Evolutionary conservation across 2,329 filamentous ascomycete genomes (phyloP).

Genomic region (Nothopassalora personata): DNA sequence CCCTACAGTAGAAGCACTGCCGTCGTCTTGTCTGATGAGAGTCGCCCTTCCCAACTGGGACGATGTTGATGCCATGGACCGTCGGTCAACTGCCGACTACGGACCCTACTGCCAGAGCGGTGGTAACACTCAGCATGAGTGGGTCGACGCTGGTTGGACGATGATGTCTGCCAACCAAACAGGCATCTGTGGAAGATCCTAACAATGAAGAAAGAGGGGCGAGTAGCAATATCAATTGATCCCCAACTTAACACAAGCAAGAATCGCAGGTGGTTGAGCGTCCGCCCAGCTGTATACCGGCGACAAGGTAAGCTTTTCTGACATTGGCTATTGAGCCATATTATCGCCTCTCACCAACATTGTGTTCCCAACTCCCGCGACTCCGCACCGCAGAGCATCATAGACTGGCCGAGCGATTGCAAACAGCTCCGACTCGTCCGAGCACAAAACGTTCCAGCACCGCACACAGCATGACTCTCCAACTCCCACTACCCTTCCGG

Average conservation of each 20-base stretch:
- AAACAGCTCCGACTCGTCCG: neutral
- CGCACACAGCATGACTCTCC: neutral
- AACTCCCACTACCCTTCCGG: conserved; percentile 1
- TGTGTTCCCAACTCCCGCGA: neutral
- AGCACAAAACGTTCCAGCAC: neutral
- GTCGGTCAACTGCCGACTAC: neutral
- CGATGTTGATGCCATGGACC: neutral
- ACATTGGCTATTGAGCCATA: neutral
- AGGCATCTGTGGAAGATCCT: neutral
- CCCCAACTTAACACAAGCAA: neutral
- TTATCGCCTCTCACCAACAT: neutral
- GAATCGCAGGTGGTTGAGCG: neutral
- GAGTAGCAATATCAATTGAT: neutral
- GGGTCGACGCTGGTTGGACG: neutral
- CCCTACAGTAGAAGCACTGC: too few species aligned
- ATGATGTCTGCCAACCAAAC: neutral
- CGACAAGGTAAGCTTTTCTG: neutral
- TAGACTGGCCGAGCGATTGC: neutral
- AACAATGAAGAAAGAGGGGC: neutral
- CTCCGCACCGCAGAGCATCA: neutral
- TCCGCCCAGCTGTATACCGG: neutral
- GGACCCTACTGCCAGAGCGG: neutral
- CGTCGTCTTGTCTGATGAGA: too few species aligned
- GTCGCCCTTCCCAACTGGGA: too few species aligned
- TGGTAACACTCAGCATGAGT: neutral